phyloP scores from a whole-genome alignment of 495 filamentous ascomycete species.

The Trichoderma erinaceum region DNA sequence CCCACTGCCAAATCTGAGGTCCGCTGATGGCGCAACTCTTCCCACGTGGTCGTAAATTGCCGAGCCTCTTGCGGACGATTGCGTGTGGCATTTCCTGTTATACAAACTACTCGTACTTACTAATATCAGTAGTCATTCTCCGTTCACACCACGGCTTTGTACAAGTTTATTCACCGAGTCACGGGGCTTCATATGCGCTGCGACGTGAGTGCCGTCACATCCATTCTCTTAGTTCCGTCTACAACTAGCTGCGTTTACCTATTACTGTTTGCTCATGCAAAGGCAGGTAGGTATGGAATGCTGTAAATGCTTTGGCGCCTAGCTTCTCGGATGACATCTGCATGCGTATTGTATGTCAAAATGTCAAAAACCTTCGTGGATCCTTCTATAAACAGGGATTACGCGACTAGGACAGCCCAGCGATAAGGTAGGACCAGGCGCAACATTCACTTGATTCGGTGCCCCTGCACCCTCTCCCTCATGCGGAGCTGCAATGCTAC shows the following conservation, averaged over 20 bases:
- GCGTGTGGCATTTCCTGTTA: too few species aligned
- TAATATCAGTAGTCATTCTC: too few species aligned
- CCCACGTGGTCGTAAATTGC: not conserved
- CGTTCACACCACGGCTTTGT: not conserved
- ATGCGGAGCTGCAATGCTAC: not conserved
- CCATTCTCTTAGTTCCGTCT: not conserved
- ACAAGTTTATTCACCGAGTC: not conserved
- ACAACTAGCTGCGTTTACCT: not conserved
- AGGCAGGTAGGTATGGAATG: not conserved
- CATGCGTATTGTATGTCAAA: not conserved
- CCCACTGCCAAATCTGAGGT: not conserved
- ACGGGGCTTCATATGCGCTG: not conserved
- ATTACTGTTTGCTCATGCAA: not conserved
- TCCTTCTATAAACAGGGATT: not conserved
- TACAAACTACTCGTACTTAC: too few species aligned
- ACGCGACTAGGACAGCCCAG: not conserved
- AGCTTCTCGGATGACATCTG: not conserved
- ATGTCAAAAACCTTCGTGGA: not conserved
- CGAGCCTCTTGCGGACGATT: not conserved
- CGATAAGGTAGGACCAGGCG: slow-evolving; percentile 1
- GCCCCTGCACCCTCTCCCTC: not conserved
- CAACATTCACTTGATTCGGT: slow-evolving; percentile 10
- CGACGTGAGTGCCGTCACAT: not conserved
- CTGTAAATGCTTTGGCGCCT: not conserved
- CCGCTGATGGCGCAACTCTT: slow-evolving; percentile 7